These are phyloP conservation scores for Modicella reniformis DNA, from an alignment of 371 early-diverging fungal genomes.

Conservation along the genomic window DNA sequence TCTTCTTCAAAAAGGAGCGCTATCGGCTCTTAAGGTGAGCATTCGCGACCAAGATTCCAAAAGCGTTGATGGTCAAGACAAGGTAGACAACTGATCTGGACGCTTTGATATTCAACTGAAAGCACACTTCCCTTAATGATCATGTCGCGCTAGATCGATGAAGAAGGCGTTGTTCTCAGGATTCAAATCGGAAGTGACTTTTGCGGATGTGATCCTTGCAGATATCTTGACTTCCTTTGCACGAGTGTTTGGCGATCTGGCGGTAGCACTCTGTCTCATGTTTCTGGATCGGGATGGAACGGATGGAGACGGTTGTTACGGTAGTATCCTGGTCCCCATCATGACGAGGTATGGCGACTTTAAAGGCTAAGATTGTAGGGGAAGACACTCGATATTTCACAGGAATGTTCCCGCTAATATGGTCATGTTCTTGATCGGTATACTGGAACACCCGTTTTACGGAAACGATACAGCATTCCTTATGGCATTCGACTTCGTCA, in stretches of 20 bases:
- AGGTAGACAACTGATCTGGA: background rate
- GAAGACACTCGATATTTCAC: background rate
- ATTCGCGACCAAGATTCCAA: background rate
- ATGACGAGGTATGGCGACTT: slow-evolving; percentile 62
- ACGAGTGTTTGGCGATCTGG: slow-evolving; percentile 85
- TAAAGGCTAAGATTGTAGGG: background rate
- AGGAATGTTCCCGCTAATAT: slow-evolving; percentile 1
- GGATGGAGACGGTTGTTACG: slow-evolving; percentile 58
- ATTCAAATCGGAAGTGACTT: slow-evolving; percentile 70
- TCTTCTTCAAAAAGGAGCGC: slow-evolving; percentile 69
- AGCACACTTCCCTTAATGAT: background rate
- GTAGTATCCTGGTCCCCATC: slow-evolving; percentile 65
- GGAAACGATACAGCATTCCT: slow-evolving; percentile 70
- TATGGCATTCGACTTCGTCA: slow-evolving; percentile 88
- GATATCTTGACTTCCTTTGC: slow-evolving; percentile 94
- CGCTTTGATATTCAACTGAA: background rate
- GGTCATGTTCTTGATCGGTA: too few species aligned
- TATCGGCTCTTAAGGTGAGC: slow-evolving; percentile 69
- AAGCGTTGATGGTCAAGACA: background rate
- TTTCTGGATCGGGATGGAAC: slow-evolving; percentile 53
- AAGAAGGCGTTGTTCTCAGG: slow-evolving; percentile 58
- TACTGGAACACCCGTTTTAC: background rate
- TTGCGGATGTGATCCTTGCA: slow-evolving; percentile 88
- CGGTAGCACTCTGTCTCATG: slow-evolving; percentile 65
- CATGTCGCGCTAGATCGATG: slow-evolving; percentile 36